phyloP scores from a whole-genome alignment of 768 basidiomycete species.

The Rhodotorula babjevae region DNA sequence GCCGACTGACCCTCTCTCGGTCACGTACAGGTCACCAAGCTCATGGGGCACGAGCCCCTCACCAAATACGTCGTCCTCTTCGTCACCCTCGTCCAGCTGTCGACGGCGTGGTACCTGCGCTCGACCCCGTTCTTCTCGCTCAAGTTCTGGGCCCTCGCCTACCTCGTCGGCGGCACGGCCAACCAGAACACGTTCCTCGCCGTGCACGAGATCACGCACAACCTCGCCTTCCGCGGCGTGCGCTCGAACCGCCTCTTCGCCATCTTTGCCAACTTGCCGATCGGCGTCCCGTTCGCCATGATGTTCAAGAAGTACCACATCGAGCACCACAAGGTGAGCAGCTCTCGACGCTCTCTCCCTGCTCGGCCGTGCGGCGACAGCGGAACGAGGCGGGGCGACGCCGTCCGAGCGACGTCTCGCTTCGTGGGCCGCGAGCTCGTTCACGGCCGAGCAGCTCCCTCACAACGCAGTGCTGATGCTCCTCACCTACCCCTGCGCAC shows the following conservation, averaged over 20 bases:
- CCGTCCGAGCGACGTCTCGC: too few species aligned
- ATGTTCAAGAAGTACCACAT: slow-evolving; percentile 73
- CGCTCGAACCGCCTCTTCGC: slow-evolving; percentile 79
- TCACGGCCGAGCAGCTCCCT: slow-evolving; percentile 53
- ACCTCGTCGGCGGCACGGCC: slow-evolving; percentile 82
- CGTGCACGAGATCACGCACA: slow-evolving; percentile 98
- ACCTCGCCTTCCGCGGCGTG: slow-evolving; percentile 82
- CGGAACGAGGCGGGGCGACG: too few species aligned
- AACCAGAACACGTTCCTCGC: slow-evolving; percentile 98
- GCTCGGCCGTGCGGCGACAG: too few species aligned
- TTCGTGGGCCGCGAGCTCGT: too few species aligned
- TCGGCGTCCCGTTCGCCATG: slow-evolving; percentile 89
- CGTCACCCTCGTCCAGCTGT: slow-evolving; percentile 74
- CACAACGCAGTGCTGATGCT: too few species aligned
- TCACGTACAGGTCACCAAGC: slow-evolving; percentile 68
- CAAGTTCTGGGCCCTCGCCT: slow-evolving; percentile 70
- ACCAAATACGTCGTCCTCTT: slow-evolving; percentile 84
- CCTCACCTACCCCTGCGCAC: too few species aligned
- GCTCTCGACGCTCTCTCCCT: too few species aligned
- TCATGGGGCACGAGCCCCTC: slow-evolving; percentile 90
- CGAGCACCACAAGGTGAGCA: slow-evolving; percentile 39
- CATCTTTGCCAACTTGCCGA: slow-evolving; percentile 85
- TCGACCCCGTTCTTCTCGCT: slow-evolving; percentile 65
- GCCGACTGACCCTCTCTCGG: not conserved
- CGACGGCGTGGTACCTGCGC: slow-evolving; percentile 61